phyloP scores from a whole-genome alignment of 2,329 filamentous ascomycete species.

The Echinosphaeria canescens region DNA sequence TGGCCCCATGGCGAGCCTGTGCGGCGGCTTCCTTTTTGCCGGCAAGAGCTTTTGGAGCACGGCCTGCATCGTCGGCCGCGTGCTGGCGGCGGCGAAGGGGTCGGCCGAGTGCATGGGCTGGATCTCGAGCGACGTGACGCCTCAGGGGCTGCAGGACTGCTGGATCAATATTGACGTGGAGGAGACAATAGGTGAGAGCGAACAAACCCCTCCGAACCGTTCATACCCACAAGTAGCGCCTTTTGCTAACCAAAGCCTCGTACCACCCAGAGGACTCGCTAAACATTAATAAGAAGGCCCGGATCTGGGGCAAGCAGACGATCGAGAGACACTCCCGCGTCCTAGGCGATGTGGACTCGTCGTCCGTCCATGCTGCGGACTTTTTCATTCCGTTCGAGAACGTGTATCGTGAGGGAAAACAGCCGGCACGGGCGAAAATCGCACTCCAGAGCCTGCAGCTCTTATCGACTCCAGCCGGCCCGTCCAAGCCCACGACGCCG shows the following conservation, averaged over 20 bases:
- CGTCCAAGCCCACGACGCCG: constrained; percentile 15
- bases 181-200: constrained; percentile 24
- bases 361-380: constrained; percentile 33
- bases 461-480: constrained; percentile 17
- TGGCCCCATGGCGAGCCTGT: constrained; percentile 38
- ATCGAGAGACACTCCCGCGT: constrained; percentile 39
- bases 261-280: neutral
- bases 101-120: constrained; percentile 46
- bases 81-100: constrained; percentile 38
- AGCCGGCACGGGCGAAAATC: constrained; percentile 22
- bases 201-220: too few species aligned
- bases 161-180: constrained; percentile 37
- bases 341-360: constrained; percentile 30
- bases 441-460: constrained; percentile 28
- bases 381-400: constrained; percentile 40
- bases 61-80: constrained; percentile 39
- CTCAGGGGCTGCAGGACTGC: constrained; percentile 25
- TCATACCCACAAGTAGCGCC: neutral
- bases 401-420: constrained; percentile 22
- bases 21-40: constrained; percentile 39
- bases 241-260: neutral
- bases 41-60: constrained; percentile 51
- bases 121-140: constrained; percentile 38
- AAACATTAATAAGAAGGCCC: constrained; percentile 25
- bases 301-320: constrained; percentile 36